phyloP scores from a whole-genome alignment of 805 yeast species.

The Wickerhamiella qilinensis region DNA sequence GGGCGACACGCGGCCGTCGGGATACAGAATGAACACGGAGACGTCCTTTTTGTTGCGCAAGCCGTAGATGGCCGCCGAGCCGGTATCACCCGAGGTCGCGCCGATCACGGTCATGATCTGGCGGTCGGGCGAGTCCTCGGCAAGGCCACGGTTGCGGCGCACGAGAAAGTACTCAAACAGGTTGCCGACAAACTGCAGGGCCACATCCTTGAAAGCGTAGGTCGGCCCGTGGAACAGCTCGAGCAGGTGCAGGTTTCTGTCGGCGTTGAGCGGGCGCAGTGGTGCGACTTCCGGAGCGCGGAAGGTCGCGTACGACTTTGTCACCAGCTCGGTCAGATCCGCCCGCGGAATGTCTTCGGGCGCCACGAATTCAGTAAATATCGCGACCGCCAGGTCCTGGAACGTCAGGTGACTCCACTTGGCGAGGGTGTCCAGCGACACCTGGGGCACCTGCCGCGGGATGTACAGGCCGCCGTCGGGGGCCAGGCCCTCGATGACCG shows the following conservation, averaged over 20 bases:
- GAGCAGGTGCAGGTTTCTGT: conserved; percentile 47
- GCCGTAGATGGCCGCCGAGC: conserved; percentile 98
- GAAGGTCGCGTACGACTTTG: conserved; percentile 76
- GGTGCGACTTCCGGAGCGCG: conserved; percentile 86
- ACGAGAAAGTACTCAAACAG: conserved; percentile 80
- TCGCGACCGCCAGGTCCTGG: conserved; percentile 73
- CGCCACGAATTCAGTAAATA: conserved; percentile 64
- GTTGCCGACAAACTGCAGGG: conserved; percentile 94
- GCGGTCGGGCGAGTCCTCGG: conserved; percentile 16
- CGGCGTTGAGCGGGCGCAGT: conserved; percentile 39
- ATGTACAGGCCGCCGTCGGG: conserved; percentile 92
- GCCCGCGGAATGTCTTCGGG: conserved; percentile 53
- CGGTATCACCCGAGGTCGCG: conserved; percentile 98
- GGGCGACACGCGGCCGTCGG: conserved; percentile 94
- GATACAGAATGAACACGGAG: conserved; percentile 90
- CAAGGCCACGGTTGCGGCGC: conserved; percentile 46
- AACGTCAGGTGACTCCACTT: conserved; percentile 65
- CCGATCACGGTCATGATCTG: conserved; percentile 82
- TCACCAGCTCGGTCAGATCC: conserved; percentile 48
- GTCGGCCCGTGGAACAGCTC: conserved; percentile 99
- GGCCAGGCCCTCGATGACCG: conserved; percentile 58
- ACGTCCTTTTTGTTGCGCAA: conserved; percentile 93
- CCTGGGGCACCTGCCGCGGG: conserved; percentile 66
- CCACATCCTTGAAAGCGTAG: conserved; percentile 97
- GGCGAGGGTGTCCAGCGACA: conserved; percentile 37